phyloP scores from a whole-genome alignment of 2,329 filamentous ascomycete species.

The Exophiala dermatitidis region DNA sequence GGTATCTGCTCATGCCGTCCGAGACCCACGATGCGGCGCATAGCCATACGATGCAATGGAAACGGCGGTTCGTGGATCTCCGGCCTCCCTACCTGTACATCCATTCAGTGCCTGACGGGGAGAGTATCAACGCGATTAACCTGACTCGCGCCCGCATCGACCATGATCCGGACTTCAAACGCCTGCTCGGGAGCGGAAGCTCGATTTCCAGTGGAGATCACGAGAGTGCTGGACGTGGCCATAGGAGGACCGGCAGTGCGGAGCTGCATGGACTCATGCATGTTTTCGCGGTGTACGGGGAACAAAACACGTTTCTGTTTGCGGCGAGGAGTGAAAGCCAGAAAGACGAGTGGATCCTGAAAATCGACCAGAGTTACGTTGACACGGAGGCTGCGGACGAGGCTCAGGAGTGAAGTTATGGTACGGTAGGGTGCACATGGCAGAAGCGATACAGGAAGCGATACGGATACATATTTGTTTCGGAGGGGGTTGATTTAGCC shows the following conservation, averaged over 20 bases:
- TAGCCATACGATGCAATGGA: slow-evolving; percentile 63
- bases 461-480: not conserved
- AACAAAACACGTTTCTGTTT: slow-evolving; percentile 92
- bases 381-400: slow-evolving; percentile 14
- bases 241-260: slow-evolving; percentile 24
- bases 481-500: not conserved
- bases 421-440: not conserved
- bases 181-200: slow-evolving; percentile 55
- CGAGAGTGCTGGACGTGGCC: slow-evolving; percentile 26
- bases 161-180: slow-evolving; percentile 78
- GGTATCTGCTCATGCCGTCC: slow-evolving; percentile 79
- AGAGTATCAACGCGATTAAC: slow-evolving; percentile 84
- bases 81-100: slow-evolving; percentile 87
- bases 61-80: slow-evolving; percentile 87
- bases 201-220: slow-evolving; percentile 11
- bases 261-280: slow-evolving; percentile 49
- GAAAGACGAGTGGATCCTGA: slow-evolving; percentile 95
- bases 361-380: slow-evolving; percentile 77
- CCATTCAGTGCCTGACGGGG: slow-evolving; percentile 74
- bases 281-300: slow-evolving; percentile 91
- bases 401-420: too few species aligned
- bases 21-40: slow-evolving; percentile 45
- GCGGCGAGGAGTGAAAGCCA: slow-evolving; percentile 81
- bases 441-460: too few species aligned
- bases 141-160: slow-evolving; percentile 86